Conservation (phyloP, 2,329 filamentous ascomycete species). For the Alternaria novae-zelandiae region DNA sequence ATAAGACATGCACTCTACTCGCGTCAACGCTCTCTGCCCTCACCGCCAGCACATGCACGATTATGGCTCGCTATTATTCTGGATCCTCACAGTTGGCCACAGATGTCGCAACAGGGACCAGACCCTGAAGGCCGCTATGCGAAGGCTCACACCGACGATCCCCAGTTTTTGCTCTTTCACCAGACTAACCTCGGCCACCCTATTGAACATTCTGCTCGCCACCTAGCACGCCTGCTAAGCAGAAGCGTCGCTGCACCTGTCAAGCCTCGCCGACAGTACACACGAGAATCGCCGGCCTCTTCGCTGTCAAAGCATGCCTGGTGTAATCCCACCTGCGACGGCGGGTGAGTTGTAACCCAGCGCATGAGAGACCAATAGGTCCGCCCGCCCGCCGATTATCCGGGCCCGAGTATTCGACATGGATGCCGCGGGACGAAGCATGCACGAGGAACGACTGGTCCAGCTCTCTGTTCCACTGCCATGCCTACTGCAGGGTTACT, state of each 20-base stretch:
- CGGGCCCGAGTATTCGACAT: constrained; percentile 12
- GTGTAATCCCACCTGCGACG: constrained; percentile 1
- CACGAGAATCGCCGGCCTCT: background rate
- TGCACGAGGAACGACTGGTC: constrained; percentile 15
- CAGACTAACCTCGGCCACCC: constrained; percentile 7
- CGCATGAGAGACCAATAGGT: constrained; percentile 9
- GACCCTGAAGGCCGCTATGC: constrained; percentile 14
- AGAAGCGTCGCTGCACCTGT: constrained; percentile 1
- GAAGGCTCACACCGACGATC: constrained; percentile 11
- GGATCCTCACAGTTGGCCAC: constrained; percentile 12
- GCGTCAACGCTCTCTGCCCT: background rate
- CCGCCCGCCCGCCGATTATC: constrained; percentile 4
- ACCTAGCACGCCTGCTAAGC: background rate
- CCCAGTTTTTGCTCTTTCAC: constrained; percentile 11
- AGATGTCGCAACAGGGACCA: constrained; percentile 10
- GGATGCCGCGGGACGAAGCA: constrained; percentile 18
- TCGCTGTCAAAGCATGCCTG: constrained; percentile 4
- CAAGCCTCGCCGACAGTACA: background rate
- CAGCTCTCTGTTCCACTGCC: constrained; percentile 13
- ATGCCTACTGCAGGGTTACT: constrained; percentile 6
- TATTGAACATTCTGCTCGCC: background rate
- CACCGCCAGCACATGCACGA: constrained; percentile 16
- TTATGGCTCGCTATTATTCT: constrained; percentile 10
- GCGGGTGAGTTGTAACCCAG: constrained; percentile 14
- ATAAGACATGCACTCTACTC: background rate